These are phyloP conservation scores for Parachaetomium inaequale DNA, from an alignment of 495 filamentous ascomycete genomes.

Conservation along the genomic window DNA sequence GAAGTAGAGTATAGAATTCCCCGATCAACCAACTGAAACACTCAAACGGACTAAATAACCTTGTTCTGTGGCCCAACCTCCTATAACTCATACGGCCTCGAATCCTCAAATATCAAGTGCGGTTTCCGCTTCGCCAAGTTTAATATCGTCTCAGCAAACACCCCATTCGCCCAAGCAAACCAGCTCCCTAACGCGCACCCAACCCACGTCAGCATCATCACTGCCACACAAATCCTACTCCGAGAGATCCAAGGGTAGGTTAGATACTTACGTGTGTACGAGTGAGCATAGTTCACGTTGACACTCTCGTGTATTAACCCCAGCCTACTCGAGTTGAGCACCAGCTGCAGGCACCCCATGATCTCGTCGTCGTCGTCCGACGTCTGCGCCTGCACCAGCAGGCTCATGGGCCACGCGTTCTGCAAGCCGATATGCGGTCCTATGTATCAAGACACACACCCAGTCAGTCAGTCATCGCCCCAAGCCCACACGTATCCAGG, in stretches of 20 bases:
- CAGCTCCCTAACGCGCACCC: conserved; percentile 59
- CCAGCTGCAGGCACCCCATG: conserved; percentile 60
- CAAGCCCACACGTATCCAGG: background rate
- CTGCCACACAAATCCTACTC: background rate
- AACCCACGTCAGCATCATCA: conserved; percentile 35
- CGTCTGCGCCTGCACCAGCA: conserved; percentile 87
- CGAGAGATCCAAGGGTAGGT: background rate
- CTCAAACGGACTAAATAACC: background rate
- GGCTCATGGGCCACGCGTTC: conserved; percentile 96
- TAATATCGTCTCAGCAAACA: conserved; percentile 91
- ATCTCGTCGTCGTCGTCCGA: conserved; percentile 87
- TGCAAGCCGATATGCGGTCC: conserved; percentile 70
- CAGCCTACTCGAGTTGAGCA: conserved; percentile 66
- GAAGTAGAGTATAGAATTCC: background rate
- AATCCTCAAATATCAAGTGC: conserved; percentile 76
- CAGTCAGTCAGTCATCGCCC: conserved; percentile 5
- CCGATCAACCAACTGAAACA: background rate
- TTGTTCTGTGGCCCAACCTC: background rate
- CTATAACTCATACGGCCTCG: conserved; percentile 42
- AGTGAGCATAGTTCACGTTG: conserved; percentile 67
- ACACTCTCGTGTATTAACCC: conserved; percentile 92
- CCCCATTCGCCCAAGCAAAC: conserved; percentile 98
- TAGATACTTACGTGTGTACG: conserved; percentile 78
- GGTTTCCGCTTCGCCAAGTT: conserved; percentile 84
- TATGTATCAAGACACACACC: conserved; percentile 6